Conservation (phyloP, 192 early-diverging fungal genomes). For the Linnemannia elongata region DNA sequence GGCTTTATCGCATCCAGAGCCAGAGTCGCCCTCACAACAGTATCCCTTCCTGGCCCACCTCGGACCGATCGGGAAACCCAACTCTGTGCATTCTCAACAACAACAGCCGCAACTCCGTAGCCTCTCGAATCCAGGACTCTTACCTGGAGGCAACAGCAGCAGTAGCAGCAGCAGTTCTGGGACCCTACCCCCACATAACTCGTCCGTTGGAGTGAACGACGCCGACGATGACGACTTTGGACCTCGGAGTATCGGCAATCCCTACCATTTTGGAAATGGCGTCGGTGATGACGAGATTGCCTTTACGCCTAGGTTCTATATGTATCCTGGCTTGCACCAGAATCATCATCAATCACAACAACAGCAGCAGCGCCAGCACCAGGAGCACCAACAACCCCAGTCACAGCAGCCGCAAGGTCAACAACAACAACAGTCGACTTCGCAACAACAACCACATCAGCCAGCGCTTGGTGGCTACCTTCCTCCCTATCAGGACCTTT, state of each 20-base stretch:
- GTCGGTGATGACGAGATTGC: not conserved
- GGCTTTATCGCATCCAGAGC: not conserved
- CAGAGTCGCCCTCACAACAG: conserved; percentile 12
- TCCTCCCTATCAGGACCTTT: conserved; percentile 31
- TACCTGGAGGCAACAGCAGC: not conserved
- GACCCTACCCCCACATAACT: not conserved
- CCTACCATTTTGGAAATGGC: conserved; percentile 22
- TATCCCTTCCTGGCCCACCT: conserved; percentile 38
- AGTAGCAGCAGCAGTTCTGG: not conserved
- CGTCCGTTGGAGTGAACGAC: not conserved
- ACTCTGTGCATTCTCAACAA: not conserved
- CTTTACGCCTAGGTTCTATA: conserved; percentile 42
- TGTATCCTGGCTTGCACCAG: conserved; percentile 31
- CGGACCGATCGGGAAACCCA: conserved; percentile 43
- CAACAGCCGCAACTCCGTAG: not conserved
- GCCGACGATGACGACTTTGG: conserved; percentile 5
- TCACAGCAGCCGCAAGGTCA: conserved; percentile 3
- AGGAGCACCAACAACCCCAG: not conserved
- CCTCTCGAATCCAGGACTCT: conserved; percentile 3
- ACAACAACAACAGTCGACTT: not conserved
- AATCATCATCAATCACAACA: conserved; percentile 12
- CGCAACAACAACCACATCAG: conserved; percentile 11
- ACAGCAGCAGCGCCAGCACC: conserved; percentile 6
- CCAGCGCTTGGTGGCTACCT: conserved; percentile 20
- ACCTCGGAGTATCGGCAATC: not conserved